Conservation (phyloP, 495 filamentous ascomycete genomes). For the Penicillium longicatenatum region DNA sequence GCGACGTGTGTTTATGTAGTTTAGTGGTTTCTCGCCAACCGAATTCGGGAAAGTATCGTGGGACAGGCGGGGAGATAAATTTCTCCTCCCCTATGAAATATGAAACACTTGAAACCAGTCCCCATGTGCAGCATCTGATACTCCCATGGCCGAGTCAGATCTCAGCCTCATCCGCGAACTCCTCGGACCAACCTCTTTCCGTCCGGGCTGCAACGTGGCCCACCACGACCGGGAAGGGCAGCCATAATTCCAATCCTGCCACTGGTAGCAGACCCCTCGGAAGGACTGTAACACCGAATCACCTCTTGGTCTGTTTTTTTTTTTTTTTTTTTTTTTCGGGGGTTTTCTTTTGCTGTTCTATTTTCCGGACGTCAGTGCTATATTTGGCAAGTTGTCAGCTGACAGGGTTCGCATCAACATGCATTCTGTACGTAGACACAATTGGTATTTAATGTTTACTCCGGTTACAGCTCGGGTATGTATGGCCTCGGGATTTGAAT, state of each 20-base stretch:
- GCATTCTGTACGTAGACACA: neutral
- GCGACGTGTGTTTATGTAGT: slow-evolving; percentile 33
- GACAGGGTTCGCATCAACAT: slow-evolving; percentile 5
- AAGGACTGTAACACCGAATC: slow-evolving; percentile 11
- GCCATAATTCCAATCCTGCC: slow-evolving; percentile 22
- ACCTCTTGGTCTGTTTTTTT: neutral
- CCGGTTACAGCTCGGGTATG: neutral
- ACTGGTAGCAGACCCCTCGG: slow-evolving; percentile 4
- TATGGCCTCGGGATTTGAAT: slow-evolving; percentile 6
- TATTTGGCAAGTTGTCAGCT: slow-evolving; percentile 10
- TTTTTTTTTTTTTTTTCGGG: neutral
- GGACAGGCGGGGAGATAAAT: slow-evolving; percentile 5
- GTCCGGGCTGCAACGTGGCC: slow-evolving; percentile 26
- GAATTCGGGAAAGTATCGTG: slow-evolving; percentile 11
- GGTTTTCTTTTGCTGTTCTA: neutral
- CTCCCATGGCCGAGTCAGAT: slow-evolving; percentile 6
- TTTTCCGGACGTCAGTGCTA: neutral
- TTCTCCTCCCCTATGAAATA: neutral
- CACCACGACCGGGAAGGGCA: slow-evolving; percentile 18
- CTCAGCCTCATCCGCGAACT: slow-evolving; percentile 16
- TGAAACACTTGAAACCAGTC: slow-evolving; percentile 4
- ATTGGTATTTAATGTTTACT: neutral
- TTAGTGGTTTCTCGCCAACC: slow-evolving; percentile 17
- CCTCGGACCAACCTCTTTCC: slow-evolving; percentile 25
- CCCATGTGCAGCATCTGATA: slow-evolving; percentile 6